These are phyloP conservation scores for Ustilago shanxiensis DNA, from an alignment of 1,284 basidiomycete species.

Conservation along the genomic window DNA sequence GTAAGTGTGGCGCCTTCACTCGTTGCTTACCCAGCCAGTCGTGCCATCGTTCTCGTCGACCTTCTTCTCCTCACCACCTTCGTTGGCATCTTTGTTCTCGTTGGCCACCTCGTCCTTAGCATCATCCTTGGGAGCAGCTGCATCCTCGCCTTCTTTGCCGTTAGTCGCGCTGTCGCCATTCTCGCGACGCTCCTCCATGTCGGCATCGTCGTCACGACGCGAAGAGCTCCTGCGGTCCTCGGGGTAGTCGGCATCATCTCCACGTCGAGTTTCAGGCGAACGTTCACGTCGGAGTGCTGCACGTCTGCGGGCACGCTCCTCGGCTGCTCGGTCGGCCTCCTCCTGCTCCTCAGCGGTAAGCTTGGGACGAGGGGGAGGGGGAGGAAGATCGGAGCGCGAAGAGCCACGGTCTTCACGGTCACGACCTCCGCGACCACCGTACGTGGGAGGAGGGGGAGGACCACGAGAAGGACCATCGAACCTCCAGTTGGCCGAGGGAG, in stretches of 20 bases:
- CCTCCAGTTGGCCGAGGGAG: conserved; percentile 58
- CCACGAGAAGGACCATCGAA: conserved; percentile 57
- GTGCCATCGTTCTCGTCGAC: conserved; percentile 7
- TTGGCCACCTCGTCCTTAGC: conserved; percentile 13
- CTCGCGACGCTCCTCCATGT: conserved; percentile 34
- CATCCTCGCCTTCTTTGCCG: conserved; percentile 18
- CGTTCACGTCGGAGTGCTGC: conserved; percentile 44
- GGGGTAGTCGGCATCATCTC: conserved; percentile 41
- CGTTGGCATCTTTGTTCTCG: conserved; percentile 12
- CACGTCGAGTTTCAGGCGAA: conserved; percentile 44
- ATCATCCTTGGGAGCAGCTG: conserved; percentile 25
- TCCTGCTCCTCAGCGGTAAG: conserved; percentile 46
- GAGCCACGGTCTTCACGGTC: conserved; percentile 35
- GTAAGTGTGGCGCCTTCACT: not conserved
- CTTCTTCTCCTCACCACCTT: conserved; percentile 22
- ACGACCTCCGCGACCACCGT: conserved; percentile 39
- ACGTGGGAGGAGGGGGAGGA: conserved; percentile 43
- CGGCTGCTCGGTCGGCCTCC: conserved; percentile 51
- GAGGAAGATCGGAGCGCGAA: conserved; percentile 22
- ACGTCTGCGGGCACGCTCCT: conserved; percentile 48
- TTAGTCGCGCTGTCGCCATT: conserved; percentile 29
- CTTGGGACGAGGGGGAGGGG: conserved; percentile 27
- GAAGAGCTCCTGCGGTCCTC: conserved; percentile 35
- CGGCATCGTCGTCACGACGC: conserved; percentile 36
- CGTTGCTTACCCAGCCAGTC: conserved; percentile 21